A percentile compares a stretch with the other conserved stretches of the same genome.
phyloP scores from a whole-genome alignment of 1,139 yeast species.

The Geotrichum europaeum region DNA sequence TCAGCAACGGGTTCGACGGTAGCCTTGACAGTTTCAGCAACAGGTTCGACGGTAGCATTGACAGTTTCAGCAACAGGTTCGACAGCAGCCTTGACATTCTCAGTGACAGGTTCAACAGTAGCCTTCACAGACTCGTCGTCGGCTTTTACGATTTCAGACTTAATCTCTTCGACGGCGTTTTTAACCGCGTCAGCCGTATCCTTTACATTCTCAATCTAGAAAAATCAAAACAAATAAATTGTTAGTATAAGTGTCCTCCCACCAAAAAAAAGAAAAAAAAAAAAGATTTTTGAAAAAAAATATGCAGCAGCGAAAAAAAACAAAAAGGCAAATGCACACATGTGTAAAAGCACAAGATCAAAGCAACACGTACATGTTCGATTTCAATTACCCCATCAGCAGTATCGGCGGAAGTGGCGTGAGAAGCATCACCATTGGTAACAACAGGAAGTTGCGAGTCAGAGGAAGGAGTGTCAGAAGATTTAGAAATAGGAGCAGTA shows the following conservation, averaged over 20 bases:
- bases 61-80: not conserved
- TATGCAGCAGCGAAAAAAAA: no score
- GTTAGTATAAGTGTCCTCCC: not conserved
- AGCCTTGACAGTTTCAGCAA: not conserved
- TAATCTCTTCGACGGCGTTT: not conserved
- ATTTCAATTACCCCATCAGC: not conserved
- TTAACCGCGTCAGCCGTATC: not conserved
- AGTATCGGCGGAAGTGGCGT: not conserved
- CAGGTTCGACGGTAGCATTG: not conserved
- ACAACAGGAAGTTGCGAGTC: conserved; percentile 1
- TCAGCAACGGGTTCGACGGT: not conserved
- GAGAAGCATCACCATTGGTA: not conserved
- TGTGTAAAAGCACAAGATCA: not conserved
- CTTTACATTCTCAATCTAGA: conserved; percentile 2
- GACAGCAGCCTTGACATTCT: not conserved
- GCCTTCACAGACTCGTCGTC: not conserved
- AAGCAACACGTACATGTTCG: conserved; percentile 6
- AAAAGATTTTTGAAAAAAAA: no score
- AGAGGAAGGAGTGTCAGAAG: not conserved
- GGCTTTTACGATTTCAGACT: not conserved
- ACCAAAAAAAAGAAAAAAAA: not conserved
- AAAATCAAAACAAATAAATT: not conserved
- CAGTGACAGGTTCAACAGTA: not conserved
- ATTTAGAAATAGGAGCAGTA: not conserved
- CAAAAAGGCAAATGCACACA: not conserved